Conservation (phyloP, 805 yeast species). For the Teunomyces gatunensis region DNA sequence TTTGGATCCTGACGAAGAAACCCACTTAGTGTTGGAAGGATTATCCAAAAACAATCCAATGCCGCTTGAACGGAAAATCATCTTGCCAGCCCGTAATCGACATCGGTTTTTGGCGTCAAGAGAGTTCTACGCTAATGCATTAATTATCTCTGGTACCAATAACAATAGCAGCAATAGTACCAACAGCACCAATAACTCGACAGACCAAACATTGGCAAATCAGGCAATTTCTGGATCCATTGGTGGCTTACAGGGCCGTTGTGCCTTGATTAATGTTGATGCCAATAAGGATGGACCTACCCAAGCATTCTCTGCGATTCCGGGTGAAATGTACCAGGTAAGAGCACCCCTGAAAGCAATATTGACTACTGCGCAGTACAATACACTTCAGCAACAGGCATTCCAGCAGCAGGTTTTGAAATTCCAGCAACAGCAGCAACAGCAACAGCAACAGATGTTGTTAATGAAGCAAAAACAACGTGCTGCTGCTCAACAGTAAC, state of each 20-base stretch:
- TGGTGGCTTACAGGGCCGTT: conserved; percentile 79
- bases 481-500: conserved; percentile 10
- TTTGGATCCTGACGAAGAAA: conserved; percentile 87
- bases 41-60: conserved; percentile 74
- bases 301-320: conserved; percentile 52
- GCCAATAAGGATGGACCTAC: conserved; percentile 25
- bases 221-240: conserved; percentile 50
- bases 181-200: conserved; percentile 14
- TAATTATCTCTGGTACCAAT: conserved; percentile 58
- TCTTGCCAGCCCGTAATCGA: conserved; percentile 69
- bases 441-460: conserved; percentile 31
- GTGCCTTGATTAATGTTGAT: conserved; percentile 70
- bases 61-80: conserved; percentile 76
- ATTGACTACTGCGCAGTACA: conserved; percentile 40
- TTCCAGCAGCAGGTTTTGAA: conserved; percentile 44
- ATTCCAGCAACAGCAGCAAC: conserved; percentile 32
- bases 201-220: conserved; percentile 42
- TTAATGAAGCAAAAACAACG: conserved; percentile 31
- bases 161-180: conserved; percentile 30
- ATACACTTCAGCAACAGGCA: conserved; percentile 41
- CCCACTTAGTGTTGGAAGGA: conserved; percentile 87
- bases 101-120: conserved; percentile 80
- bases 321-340: conserved; percentile 52
- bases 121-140: conserved; percentile 89
- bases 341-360: conserved; percentile 47